phyloP scores from a whole-genome alignment of 371 early-diverging fungal genomes.

The Mucor irregularis region DNA sequence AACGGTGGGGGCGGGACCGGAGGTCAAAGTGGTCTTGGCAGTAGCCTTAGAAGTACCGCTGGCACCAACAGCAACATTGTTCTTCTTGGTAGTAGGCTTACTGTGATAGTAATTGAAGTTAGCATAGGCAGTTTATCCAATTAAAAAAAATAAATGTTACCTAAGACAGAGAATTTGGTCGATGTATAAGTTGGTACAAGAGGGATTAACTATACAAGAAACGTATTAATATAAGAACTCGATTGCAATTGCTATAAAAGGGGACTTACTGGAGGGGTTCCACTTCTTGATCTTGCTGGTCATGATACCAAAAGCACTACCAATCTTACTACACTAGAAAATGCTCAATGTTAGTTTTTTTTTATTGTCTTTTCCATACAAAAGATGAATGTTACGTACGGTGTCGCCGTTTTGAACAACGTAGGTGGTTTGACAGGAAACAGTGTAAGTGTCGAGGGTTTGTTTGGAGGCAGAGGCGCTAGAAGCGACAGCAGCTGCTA shows the following conservation, averaged over 20 bases:
- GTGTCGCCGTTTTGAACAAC: conserved; percentile 28
- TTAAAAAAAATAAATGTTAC: conserved; percentile 4
- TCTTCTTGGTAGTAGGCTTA: neutral
- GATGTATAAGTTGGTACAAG: conserved; percentile 31
- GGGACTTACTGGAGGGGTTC: conserved; percentile 30
- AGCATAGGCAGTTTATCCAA: neutral
- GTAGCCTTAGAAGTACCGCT: neutral
- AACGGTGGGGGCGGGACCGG: conserved; percentile 12
- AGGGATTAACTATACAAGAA: conserved; percentile 18
- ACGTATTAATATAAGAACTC: neutral
- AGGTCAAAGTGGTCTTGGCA: neutral
- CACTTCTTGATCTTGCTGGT: conserved; percentile 23
- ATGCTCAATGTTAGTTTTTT: too few species aligned
- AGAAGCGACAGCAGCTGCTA: conserved; percentile 10
- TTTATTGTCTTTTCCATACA: too few species aligned
- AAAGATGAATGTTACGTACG: conserved; percentile 16
- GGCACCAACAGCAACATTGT: too few species aligned
- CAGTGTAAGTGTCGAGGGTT: conserved; percentile 11
- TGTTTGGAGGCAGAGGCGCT: conserved; percentile 9
- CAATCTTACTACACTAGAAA: conserved; percentile 26
- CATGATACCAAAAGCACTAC: conserved; percentile 15
- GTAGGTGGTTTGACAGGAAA: conserved; percentile 24
- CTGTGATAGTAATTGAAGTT: neutral
- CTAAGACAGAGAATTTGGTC: conserved; percentile 27
- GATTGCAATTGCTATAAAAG: neutral